A percentile compares a stretch with the other conserved stretches of the same genome.
Conservation (phyloP, 768 basidiomycete genomes). For the Leccinellum rugosiceps region DNA sequence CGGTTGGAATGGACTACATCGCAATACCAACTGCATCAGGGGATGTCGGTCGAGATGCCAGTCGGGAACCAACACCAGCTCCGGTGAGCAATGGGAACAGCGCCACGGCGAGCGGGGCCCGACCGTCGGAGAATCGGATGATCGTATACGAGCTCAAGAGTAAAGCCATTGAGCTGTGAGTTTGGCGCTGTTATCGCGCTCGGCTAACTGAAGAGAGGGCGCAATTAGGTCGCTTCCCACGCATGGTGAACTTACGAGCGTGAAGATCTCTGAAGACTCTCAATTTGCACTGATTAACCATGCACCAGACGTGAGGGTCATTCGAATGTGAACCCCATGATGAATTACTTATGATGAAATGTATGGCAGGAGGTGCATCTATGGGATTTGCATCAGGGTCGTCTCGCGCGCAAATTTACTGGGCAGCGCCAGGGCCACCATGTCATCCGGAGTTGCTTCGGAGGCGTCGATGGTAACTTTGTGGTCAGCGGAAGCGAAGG, state of each 20-base stretch:
- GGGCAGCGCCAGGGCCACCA: constrained; percentile 84
- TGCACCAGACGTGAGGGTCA: constrained; percentile 70
- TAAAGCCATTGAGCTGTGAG: constrained; percentile 68
- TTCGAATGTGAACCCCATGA: neutral
- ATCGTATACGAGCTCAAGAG: constrained; percentile 74
- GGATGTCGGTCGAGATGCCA: constrained; percentile 26
- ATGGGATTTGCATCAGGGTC: constrained; percentile 73
- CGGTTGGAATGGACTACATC: constrained; percentile 66
- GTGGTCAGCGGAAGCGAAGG: constrained; percentile 96
- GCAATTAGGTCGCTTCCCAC: constrained; percentile 54
- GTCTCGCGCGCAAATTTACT: constrained; percentile 73
- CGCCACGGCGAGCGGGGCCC: constrained; percentile 31
- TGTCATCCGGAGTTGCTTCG: constrained; percentile 92
- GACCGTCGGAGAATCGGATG: constrained; percentile 55
- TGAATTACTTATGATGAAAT: constrained; percentile 7
- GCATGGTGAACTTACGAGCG: constrained; percentile 83
- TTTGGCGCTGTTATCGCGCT: constrained; percentile 15
- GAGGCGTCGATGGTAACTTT: constrained; percentile 84
- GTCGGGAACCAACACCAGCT: constrained; percentile 36
- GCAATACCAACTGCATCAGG: constrained; percentile 19
- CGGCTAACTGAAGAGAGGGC: constrained; percentile 4
- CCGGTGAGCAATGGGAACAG: constrained; percentile 33
- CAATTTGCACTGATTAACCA: constrained; percentile 85
- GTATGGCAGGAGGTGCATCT: constrained; percentile 77
- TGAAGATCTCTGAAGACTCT: constrained; percentile 83